Conservation (phyloP, 768 basidiomycete genomes). For the Pleurotus tuber-regium region DNA sequence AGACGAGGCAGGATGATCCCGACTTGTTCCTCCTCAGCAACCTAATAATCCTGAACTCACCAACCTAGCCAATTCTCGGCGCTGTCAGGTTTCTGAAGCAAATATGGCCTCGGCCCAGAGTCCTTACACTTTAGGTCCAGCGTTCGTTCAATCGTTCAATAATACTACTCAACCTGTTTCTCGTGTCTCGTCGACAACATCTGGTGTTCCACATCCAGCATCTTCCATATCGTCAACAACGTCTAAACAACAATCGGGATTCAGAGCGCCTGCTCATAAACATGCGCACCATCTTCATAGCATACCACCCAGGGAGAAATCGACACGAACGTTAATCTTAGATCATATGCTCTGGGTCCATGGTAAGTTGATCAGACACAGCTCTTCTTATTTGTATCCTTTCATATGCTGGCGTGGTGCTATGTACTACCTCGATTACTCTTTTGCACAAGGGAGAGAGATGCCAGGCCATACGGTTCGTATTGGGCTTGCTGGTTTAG, state of each 20-base stretch:
- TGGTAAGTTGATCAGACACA: conserved; percentile 36
- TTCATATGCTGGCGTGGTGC: not conserved
- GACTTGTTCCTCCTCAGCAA: conserved; percentile 8
- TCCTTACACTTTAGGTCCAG: not conserved
- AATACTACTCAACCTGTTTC: not conserved
- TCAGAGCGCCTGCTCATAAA: conserved; percentile 77
- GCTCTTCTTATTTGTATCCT: not conserved
- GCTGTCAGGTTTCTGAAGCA: not conserved
- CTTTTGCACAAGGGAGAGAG: no score
- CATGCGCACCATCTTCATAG: conserved; percentile 87
- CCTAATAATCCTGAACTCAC: not conserved
- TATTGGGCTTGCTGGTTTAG: not conserved
- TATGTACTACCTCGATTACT: no score
- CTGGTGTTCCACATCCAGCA: not conserved
- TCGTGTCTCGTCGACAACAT: not conserved
- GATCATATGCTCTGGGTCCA: conserved; percentile 90
- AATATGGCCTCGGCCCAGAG: conserved; percentile 1
- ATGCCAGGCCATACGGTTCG: no score
- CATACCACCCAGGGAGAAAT: conserved; percentile 85
- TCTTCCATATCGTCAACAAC: conserved; percentile 8
- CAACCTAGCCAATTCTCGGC: not conserved
- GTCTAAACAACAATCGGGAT: conserved; percentile 24
- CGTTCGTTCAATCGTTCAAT: not conserved
- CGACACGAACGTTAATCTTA: conserved; percentile 83
- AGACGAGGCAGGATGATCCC: no score